These are phyloP conservation scores for Tulasnella sp. DNA, from an alignment of 768 basidiomycete genomes.

Conservation along the genomic window DNA sequence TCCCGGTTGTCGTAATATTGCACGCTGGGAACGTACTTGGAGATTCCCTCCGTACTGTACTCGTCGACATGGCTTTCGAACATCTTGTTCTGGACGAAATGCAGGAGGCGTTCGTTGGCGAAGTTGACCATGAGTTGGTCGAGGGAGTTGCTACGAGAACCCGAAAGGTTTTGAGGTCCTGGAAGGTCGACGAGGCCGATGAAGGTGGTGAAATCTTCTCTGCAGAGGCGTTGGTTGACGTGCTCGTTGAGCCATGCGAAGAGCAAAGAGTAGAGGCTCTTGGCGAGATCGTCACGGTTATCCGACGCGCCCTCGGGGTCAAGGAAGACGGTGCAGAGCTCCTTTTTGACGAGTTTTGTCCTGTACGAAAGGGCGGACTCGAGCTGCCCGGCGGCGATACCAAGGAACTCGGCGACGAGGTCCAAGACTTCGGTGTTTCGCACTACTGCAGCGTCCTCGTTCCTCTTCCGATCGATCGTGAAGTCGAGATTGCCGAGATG, in stretches of 20 bases:
- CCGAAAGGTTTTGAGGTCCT: constrained; percentile 77
- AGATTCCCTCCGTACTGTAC: constrained; percentile 77
- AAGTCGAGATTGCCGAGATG: constrained; percentile 97
- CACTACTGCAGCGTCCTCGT: constrained; percentile 91
- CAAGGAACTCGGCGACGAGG: constrained; percentile 87
- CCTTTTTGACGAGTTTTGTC: constrained; percentile 89
- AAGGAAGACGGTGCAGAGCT: constrained; percentile 94
- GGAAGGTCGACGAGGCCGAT: constrained; percentile 93
- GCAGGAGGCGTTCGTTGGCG: constrained; percentile 86
- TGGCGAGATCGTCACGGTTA: constrained; percentile 91
- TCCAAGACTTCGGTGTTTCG: constrained; percentile 77
- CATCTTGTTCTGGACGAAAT: constrained; percentile 71
- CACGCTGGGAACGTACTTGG: constrained; percentile 60
- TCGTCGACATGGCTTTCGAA: constrained; percentile 81
- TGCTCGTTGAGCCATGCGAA: constrained; percentile 97
- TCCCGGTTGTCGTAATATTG: constrained; percentile 90
- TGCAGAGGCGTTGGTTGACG: constrained; percentile 91
- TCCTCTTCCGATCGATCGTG: constrained; percentile 70
- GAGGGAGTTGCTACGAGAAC: constrained; percentile 73
- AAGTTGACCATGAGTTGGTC: constrained; percentile 97
- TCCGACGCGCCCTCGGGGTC: constrained; percentile 90
- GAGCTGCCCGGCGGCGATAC: constrained; percentile 65
- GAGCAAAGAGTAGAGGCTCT: constrained; percentile 87
- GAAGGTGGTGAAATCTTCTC: constrained; percentile 87
- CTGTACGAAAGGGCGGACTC: constrained; percentile 84